Evolutionary conservation across 371 early-diverging fungal species (phyloP), one percentile per base, ranked within the genome.

Genomic region (Vairimorpha ceranae): DNA sequence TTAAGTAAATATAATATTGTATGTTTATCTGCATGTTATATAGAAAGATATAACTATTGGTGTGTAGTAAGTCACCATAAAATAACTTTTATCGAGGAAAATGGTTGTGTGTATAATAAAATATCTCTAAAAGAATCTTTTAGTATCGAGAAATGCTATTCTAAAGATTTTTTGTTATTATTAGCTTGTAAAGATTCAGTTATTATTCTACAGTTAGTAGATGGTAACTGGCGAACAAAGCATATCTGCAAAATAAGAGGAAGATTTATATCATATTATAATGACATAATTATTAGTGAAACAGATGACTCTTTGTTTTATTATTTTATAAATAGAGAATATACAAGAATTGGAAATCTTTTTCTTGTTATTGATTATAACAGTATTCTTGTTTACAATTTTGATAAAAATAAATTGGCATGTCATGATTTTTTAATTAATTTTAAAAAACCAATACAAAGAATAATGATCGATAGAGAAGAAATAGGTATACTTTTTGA

Each of bases 41-140:
- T 48, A 48, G 48, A 48, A 48, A 48, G n/a, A 48, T 48, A 48
- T 48, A 48, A 48, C n/a, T 48, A 48, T 48, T 48, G 48, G 48
- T 14, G 12, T n/a, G 4, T 48, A 12, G 4, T 48, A n/a, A 48
- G 3, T 12, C 3, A 48, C 6, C 4, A 21, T n/a, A 21, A 48
- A 48, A 48, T 48, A 10, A 4, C n/a, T n/a, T 48, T 48, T 48
- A 48, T 48, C 6, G 48, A 48, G n/a, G 48, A 48, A 12, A 48
- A 48, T 48, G 48, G 48, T 4, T 48, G 48, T 48, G n/a, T 48
- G 6, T 48, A n/a, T 48, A 48, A 48, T 48, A n/a, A 21, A 48
- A n/a, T 48, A 10, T 21, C 48, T 48, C 4, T 48, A n/a, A 4
- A 48, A 48, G n/a, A 21, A 48, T n/a, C 6, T 48, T 4, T 48